phyloP scores from a whole-genome alignment of 768 basidiomycete genomes.

The Auricularia sp. region DNA sequence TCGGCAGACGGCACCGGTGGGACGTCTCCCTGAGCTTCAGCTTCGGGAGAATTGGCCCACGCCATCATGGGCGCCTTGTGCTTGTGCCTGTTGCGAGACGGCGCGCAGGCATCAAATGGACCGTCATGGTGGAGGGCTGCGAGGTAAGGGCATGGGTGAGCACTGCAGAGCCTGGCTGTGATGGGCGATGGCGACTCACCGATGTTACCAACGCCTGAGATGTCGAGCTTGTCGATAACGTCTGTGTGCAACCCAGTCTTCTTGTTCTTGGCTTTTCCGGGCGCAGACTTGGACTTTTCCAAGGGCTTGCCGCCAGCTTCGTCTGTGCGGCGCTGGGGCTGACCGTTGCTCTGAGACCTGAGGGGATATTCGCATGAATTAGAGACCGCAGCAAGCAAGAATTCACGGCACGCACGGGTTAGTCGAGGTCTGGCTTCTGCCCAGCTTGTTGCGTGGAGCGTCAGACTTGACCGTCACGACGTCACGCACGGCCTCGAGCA shows the following conservation, averaged over 20 bases:
- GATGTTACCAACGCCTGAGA: constrained; percentile 63
- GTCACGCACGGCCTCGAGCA: constrained; percentile 57
- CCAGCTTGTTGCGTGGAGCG: constrained; percentile 36
- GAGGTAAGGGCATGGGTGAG: constrained; percentile 2
- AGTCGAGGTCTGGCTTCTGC: constrained; percentile 45
- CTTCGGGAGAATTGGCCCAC: constrained; percentile 38
- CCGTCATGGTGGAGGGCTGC: constrained; percentile 89
- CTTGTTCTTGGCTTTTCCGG: constrained; percentile 43
- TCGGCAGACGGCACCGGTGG: constrained; percentile 25
- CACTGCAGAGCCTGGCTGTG: constrained; percentile 1
- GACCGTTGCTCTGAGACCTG: constrained; percentile 14
- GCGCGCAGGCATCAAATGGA: constrained; percentile 85
- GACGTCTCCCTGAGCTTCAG: background rate
- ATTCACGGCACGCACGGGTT: constrained; percentile 28
- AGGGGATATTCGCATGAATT: constrained; percentile 22
- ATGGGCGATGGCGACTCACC: constrained; percentile 39
- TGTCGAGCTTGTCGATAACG: constrained; percentile 83
- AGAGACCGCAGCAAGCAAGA: constrained; percentile 4
- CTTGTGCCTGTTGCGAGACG: constrained; percentile 74
- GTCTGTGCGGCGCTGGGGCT: constrained; percentile 33
- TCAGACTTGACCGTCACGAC: constrained; percentile 48
- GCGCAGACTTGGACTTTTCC: constrained; percentile 32
- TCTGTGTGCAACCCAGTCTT: constrained; percentile 70
- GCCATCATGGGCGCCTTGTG: constrained; percentile 77
- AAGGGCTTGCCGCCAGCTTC: constrained; percentile 34